Evolutionary conservation across 2,329 filamentous ascomycete genomes (phyloP).

Genomic region (Neopestalotiopsis rosae): DNA sequence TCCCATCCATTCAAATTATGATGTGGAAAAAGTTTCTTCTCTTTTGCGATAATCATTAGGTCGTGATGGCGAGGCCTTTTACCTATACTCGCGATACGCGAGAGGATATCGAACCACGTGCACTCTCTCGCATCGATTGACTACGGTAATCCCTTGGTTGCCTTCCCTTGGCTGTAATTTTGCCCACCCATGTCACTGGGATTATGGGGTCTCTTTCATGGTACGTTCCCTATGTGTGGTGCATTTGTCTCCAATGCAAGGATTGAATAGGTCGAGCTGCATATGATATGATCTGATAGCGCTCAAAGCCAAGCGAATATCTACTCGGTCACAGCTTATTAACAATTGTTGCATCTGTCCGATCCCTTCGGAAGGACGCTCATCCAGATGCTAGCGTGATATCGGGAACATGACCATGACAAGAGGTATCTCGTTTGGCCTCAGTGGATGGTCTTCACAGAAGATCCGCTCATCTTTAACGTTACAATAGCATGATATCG

Average conservation of each 20-base stretch:
- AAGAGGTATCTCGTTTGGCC: too few relatives aligned
- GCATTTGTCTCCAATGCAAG: neutral
- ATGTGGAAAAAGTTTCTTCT: neutral
- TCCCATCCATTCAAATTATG: neutral
- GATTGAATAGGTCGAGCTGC: neutral
- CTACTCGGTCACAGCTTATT: neutral
- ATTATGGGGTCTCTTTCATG: neutral
- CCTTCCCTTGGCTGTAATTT: neutral
- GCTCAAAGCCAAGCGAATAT: neutral
- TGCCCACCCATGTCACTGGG: neutral
- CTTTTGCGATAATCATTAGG: neutral
- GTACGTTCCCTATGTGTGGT: neutral
- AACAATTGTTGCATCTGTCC: too few relatives aligned
- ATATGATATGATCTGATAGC: constrained; percentile 1
- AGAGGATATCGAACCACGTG: too few relatives aligned
- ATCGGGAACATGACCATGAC: too few relatives aligned
- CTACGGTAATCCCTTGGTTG: neutral
- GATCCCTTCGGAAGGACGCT: too few relatives aligned
- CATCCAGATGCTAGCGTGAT: too few relatives aligned
- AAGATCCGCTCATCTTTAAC: too few relatives aligned
- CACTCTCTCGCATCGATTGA: too few relatives aligned
- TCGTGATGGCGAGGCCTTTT: neutral
- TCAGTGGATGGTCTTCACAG: too few relatives aligned
- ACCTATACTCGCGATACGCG: too few relatives aligned
- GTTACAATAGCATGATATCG: too few relatives aligned